Percentiles rank a stretch among this genome's conserved stretches.
phyloP scores from a whole-genome alignment of 371 early-diverging fungal genomes.

The Rhizopus microsporus region DNA sequence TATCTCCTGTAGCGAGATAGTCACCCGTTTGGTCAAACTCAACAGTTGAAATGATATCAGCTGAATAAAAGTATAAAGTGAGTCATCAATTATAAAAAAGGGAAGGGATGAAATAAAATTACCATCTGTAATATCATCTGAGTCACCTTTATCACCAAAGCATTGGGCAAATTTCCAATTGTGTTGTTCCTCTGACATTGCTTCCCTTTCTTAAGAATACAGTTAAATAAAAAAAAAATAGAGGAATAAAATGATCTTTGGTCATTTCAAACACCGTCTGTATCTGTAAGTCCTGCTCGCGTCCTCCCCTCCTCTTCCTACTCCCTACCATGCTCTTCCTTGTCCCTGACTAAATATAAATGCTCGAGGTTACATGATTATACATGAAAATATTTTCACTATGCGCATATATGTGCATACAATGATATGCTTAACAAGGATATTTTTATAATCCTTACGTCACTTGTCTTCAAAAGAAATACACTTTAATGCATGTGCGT shows the following conservation, averaged over 20 bases:
- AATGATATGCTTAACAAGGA: too few species aligned
- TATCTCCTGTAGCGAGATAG: constrained; percentile 97
- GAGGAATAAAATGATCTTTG: neutral
- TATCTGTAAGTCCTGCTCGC: too few species aligned
- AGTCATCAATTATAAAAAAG: neutral
- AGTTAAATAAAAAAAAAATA: neutral
- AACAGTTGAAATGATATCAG: constrained; percentile 98
- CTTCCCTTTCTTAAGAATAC: neutral
- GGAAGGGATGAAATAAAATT: constrained; percentile 12
- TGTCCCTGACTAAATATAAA: too few species aligned
- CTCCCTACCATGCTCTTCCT: too few species aligned
- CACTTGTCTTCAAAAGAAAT: too few species aligned
- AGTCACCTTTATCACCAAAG: constrained; percentile 98
- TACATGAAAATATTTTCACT: too few species aligned
- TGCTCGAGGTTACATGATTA: too few species aligned
- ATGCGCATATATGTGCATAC: too few species aligned
- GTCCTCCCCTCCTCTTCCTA: too few species aligned
- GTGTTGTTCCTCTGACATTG: constrained; percentile 8
- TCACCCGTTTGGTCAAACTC: constrained; percentile 98
- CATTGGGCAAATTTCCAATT: constrained; percentile 97
- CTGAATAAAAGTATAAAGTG: constrained; percentile 43
- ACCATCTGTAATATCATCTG: constrained; percentile 98
- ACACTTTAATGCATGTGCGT: too few species aligned
- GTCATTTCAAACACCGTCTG: neutral
- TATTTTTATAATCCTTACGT: too few species aligned